Evolutionary conservation across 1,284 basidiomycete genomes (phyloP).

Genomic region (Hymenochaete sp.): DNA sequence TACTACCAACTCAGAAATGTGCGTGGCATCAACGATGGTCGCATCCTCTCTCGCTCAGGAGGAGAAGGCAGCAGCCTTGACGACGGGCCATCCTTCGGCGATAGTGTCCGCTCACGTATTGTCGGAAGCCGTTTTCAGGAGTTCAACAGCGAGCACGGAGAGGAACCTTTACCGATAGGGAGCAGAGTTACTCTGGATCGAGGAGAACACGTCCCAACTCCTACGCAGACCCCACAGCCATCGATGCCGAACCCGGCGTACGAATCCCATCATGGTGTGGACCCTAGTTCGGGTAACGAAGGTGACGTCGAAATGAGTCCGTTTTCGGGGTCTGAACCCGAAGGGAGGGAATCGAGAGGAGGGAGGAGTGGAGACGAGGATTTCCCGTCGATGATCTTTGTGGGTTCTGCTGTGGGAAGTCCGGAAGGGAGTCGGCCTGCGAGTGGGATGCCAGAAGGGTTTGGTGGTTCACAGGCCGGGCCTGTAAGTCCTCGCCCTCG

Average conservation of each 20-base stretch:
- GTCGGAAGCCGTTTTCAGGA: slow-evolving; percentile 67
- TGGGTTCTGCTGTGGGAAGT: neutral
- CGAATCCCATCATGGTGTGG: slow-evolving; percentile 36
- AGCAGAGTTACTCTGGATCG: slow-evolving; percentile 50
- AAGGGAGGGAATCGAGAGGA: neutral
- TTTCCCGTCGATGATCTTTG: slow-evolving; percentile 1
- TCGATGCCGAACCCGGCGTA: too few species aligned
- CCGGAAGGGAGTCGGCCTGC: too few species aligned
- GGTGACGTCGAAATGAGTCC: slow-evolving; percentile 28
- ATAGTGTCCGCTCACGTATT: slow-evolving; percentile 52
- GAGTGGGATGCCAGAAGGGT: too few species aligned
- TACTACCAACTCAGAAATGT: slow-evolving; percentile 64
- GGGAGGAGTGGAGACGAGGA: slow-evolving; percentile 6
- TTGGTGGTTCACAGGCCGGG: too few species aligned
- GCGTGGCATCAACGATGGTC: slow-evolving; percentile 51
- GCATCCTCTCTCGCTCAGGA: slow-evolving; percentile 35
- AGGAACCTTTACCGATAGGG: slow-evolving; percentile 52
- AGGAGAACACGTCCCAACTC: slow-evolving; percentile 38
- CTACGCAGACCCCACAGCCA: too few species aligned
- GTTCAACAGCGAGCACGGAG: slow-evolving; percentile 49
- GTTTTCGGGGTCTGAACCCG: slow-evolving; percentile 17
- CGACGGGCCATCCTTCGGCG: slow-evolving; percentile 35
- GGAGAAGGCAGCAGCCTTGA: slow-evolving; percentile 21
- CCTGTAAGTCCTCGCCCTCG: neutral
- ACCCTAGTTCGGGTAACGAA: slow-evolving; percentile 24